Conservation (phyloP, 805 yeast genomes). For the Cyberlindnera mrakii region DNA sequence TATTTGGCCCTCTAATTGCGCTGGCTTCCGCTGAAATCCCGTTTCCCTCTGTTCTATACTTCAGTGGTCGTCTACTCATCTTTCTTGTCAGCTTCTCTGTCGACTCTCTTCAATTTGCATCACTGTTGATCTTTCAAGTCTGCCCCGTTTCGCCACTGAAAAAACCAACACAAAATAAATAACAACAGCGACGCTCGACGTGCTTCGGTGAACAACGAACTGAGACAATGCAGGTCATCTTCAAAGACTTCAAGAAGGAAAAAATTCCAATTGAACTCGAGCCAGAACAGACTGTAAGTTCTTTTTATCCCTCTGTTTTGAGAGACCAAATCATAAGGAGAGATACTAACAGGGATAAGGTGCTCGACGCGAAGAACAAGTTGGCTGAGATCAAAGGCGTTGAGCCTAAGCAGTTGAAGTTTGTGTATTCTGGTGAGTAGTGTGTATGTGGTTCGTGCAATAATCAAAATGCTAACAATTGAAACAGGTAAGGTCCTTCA, state of each 20-base stretch:
- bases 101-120: background rate
- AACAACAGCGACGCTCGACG: background rate
- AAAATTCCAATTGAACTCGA: constrained; percentile 77
- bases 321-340: background rate
- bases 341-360: constrained; percentile 22
- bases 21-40: constrained; percentile 15
- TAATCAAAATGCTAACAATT: constrained; percentile 2
- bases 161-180: background rate
- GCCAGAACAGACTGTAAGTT: constrained; percentile 54
- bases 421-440: constrained; percentile 73
- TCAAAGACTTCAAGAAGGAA: constrained; percentile 92
- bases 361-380: constrained; percentile 62
- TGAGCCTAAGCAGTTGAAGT: constrained; percentile 70
- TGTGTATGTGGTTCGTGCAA: background rate
- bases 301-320: background rate
- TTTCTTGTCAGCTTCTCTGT: background rate
- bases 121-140: background rate
- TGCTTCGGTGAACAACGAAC: background rate
- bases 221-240: constrained; percentile 62
- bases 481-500: constrained; percentile 68
- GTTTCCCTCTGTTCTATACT: constrained; percentile 17
- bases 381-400: constrained; percentile 65
- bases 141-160: constrained; percentile 3
- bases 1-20: constrained; percentile 54
- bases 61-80: constrained; percentile 25